Evolutionary conservation across 306 rosid species (phyloP), one percentile per base, ranked within the genome.

Genomic region (Prosopis cineraria): DNA sequence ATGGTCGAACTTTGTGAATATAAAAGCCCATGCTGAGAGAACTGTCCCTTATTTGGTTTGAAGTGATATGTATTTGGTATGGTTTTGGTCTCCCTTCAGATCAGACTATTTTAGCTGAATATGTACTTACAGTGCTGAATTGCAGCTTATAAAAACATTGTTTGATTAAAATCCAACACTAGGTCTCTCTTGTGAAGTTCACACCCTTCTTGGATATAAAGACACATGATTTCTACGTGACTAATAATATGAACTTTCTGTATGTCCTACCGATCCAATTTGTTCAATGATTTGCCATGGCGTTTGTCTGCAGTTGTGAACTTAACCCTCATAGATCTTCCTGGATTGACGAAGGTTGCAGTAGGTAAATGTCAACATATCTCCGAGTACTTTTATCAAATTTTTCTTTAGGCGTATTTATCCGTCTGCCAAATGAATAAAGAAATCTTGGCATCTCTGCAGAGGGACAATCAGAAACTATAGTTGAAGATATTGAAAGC

Each of bases 281-380:
- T 78, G 4, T 75, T 37, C 79, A 69, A 79, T 81, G 68, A 69
- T 70, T 70, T 68, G 20, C 22, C 72, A 65, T 72, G 83, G 55
- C 80, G 79, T 58, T 82, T 84, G 22, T 71, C 75, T 85, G 90
- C 98, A 95, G 99, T 95, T 90, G 99, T 95, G 59, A 93, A 95
- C 87, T 88, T 95, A 84, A 95, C 99, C 39, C 94, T 95, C 56
- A 89, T 95, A 33, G 99, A 95, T 84, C 98, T 95, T 90, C 99
- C 99, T 62, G 99, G 99, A 70, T 85, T 95, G 88, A 95, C 99
- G 19, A 95, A 95, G 94, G 99, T 95, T 83, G 99, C 99, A 79
- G 94, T 95, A 84, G 99, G 99, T 95, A 93, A 89, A 53, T 22
- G 43, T 68, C 59, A 74, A 13, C 59, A 69, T 60, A 77, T 43